Base-by-base conservation (phyloP, 2,329 filamentous ascomycete species). In the Cladophialophora psammophila region DNA sequence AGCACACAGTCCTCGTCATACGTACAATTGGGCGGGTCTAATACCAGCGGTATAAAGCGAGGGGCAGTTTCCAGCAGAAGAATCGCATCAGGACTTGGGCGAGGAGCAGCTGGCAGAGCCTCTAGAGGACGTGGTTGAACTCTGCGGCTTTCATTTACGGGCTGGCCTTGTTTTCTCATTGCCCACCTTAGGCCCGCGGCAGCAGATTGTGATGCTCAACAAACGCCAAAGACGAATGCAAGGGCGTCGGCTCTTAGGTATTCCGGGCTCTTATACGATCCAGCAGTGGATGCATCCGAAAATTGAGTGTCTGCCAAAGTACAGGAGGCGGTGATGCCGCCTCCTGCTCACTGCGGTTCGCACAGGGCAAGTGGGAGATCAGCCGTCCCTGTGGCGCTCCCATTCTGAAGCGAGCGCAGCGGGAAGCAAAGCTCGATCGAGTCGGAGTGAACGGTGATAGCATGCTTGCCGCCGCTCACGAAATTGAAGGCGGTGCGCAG, bases 1-100 rank as follows among this genome's bases (percentile, higher is more conserved):
- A 64, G 20, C 8, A 57, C 65, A 32, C 56, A 63, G 2, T 67
- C 66, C 48, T 61, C 69, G 10, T 70, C 65, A 20, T 68, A 68
- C 57, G 66, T 67, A 12, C 66, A 68, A n/a, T 50, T 68, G 65
- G 67, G 71, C n/a, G 66, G 59, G 20, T 60, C 70, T 53, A 68
- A 56, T 48, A 55, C 38, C 56, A 66, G 42, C 20, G 48, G 60
- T 18, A 67, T 56, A 26, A 70, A 59, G 45, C 56, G 67, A 50
- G 67, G 69, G 15, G 62, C 69, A 34, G 52, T 34, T 57, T 65
- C 69, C 38, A 52, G 45, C 3, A 63, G 69, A 56, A 70, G 68
- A 58, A 60, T 60, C 15, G 66, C 65, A 4, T 67, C 69, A 40
- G 65, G 69, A 31, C 63, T 70, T 50, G 65, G 60, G 3, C 60